Evolutionary conservation across 2,329 filamentous ascomycete genomes (phyloP), one percentile per base, ranked within the genome.

Genomic region (Aspergillus sp.): DNA sequence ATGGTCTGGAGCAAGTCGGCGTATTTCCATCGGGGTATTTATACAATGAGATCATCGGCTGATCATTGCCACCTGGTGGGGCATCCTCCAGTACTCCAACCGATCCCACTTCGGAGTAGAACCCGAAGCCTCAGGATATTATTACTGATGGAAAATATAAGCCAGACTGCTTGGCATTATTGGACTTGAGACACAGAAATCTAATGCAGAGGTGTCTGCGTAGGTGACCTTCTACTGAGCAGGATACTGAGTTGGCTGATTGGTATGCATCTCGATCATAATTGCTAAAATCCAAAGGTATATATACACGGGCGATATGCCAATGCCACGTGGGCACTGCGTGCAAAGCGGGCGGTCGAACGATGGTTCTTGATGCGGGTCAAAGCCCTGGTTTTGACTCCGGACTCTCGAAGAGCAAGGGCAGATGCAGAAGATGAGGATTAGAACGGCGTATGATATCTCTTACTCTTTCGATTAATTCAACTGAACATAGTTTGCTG

Each of bases 401-500:
- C 50, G 56, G 50, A 63, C 61, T 38, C 54, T 53, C 31, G 19
- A 54, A 58, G 31, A 45, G 19, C 52, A 51, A 45, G 49, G 59
- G 45, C 45, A 50, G 25, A 54, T 56, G 62, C 43, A 59, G 46
- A 53, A 47, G 52, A 54, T 46, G 47, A 59, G 46, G 22, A 59
- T 56, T 46, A 60, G 52, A 45, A 58, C 54, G 38, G 56, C 51
- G 49, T 60, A 65, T 64, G 61, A 64, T 47, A 52, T 52, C 19
- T 43, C 22, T 13, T 11, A n/a, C 17, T 41, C 30, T 54, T 56
- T 17, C 15, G 15, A 51, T 63, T 69, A 73, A 73, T 69, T 77
- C 63, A 73, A 62, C 53, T 74, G 69, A 34, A 77, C 76, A 55
- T 78, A 79, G 62, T 78, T 78, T 55, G 74, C 76, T 79, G 57